phyloP scores from a whole-genome alignment of 2,329 filamentous ascomycete species.

The Phialophora tarda region DNA sequence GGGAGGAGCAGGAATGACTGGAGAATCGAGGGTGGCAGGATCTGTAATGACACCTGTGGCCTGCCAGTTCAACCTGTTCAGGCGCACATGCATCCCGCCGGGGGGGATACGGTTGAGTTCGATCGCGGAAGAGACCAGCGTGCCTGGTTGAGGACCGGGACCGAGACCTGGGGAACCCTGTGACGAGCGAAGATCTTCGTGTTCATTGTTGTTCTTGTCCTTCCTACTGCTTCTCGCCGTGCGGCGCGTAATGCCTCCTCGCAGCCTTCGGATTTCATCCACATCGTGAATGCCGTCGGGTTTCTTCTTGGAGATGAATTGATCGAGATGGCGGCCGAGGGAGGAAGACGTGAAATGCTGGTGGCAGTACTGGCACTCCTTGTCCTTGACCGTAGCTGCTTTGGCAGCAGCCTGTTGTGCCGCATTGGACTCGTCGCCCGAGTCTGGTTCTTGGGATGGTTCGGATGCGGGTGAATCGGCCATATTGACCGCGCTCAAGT shows the following conservation, averaged over 20 bases:
- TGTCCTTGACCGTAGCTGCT: slow-evolving; percentile 72
- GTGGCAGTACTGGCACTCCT: slow-evolving; percentile 83
- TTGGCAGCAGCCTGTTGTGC: slow-evolving; percentile 27
- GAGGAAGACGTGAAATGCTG: slow-evolving; percentile 93
- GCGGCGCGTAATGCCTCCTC: slow-evolving; percentile 83
- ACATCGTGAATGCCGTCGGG: slow-evolving; percentile 92
- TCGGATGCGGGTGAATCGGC: slow-evolving; percentile 33
- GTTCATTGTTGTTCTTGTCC: slow-evolving; percentile 68
- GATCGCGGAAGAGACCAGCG: slow-evolving; percentile 15
- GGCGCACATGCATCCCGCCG: slow-evolving; percentile 45
- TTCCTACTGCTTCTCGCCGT: slow-evolving; percentile 72
- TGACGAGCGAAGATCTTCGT: slow-evolving; percentile 52
- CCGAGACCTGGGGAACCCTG: slow-evolving; percentile 37
- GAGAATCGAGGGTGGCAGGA: slow-evolving; percentile 61
- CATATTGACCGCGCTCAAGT: slow-evolving; percentile 20
- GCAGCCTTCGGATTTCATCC: slow-evolving; percentile 81
- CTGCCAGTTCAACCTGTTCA: slow-evolving; percentile 74
- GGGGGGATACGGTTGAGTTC: slow-evolving; percentile 32
- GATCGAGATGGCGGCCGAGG: slow-evolving; percentile 87
- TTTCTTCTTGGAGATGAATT: slow-evolving; percentile 93
- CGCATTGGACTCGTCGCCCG: slow-evolving; percentile 28
- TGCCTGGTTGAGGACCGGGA: slow-evolving; percentile 18
- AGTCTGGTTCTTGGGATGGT: slow-evolving; percentile 34
- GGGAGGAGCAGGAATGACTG: slow-evolving; percentile 43
- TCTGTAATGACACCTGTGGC: slow-evolving; percentile 79